Percentiles rank a stretch among this genome's conserved stretches.
phyloP scores from a whole-genome alignment of 129 eudicot species.

The Artemisia annua region DNA sequence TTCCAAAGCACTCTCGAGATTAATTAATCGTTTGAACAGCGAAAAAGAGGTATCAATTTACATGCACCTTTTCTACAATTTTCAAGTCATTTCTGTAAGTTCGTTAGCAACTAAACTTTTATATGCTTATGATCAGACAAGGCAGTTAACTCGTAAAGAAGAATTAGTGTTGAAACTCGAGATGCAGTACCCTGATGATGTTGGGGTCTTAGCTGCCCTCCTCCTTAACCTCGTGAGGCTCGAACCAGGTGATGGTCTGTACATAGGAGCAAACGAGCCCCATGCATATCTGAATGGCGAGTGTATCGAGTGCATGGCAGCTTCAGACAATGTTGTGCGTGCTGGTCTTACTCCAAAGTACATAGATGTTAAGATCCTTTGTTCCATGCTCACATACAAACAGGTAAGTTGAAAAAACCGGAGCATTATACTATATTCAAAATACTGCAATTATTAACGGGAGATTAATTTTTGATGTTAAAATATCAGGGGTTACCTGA shows the following conservation, averaged over 20 bases:
- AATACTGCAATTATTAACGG: not conserved
- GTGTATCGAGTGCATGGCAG: slow-evolving; percentile 94
- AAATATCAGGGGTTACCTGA: slow-evolving; percentile 63
- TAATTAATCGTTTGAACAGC: slow-evolving; percentile 49
- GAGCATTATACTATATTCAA: not conserved
- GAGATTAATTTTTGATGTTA: slow-evolving; percentile 3
- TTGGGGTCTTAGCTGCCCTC: slow-evolving; percentile 79
- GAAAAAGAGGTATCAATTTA: slow-evolving; percentile 45
- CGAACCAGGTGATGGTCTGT: slow-evolving; percentile 80
- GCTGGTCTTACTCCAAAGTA: slow-evolving; percentile 95
- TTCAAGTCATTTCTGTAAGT: not conserved
- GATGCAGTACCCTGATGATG: slow-evolving; percentile 75
- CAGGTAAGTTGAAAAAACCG: slow-evolving; percentile 43
- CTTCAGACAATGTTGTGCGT: slow-evolving; percentile 95
- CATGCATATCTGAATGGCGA: slow-evolving; percentile 89
- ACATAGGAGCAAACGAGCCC: slow-evolving; percentile 85
- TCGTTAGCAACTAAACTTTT: not conserved
- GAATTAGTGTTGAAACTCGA: slow-evolving; percentile 65
- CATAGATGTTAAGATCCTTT: slow-evolving; percentile 71
- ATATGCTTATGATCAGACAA: slow-evolving; percentile 33
- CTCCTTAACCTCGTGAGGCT: slow-evolving; percentile 73
- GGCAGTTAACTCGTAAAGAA: slow-evolving; percentile 64
- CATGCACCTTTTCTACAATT: not conserved
- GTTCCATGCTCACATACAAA: slow-evolving; percentile 93
- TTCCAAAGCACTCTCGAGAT: slow-evolving; percentile 42